Conservation (phyloP, 2,329 filamentous ascomycete genomes). For the Talaromyces verruculosus region DNA sequence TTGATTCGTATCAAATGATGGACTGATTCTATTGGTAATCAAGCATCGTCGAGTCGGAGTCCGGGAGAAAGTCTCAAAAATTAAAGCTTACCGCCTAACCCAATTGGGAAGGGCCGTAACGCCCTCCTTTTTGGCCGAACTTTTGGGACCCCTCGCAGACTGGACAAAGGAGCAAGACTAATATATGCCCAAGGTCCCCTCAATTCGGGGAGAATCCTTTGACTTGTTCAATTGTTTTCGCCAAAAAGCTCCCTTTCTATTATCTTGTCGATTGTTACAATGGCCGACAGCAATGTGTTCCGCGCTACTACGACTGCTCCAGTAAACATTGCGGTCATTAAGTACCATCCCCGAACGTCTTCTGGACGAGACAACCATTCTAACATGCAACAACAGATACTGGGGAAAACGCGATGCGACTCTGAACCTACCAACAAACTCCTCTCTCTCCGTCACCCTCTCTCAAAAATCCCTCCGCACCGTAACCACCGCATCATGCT, state of each 20-base stretch:
- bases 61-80: conserved; percentile 1
- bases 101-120: not conserved
- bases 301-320: conserved; percentile 94
- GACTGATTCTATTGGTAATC: conserved; percentile 23
- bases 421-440: conserved; percentile 96
- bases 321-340: conserved; percentile 97
- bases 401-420: conserved; percentile 96
- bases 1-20: conserved; percentile 6
- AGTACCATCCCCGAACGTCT: conserved; percentile 55
- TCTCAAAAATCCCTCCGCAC: conserved; percentile 92
- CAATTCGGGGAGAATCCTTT: not conserved
- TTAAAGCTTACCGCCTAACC: conserved; percentile 4
- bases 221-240: not conserved
- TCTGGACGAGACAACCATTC: not conserved
- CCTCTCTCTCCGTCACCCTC: conserved; percentile 93
- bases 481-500: conserved; percentile 92
- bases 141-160: not conserved
- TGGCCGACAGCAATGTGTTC: conserved; percentile 61
- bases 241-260: not conserved
- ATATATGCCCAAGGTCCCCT: not conserved
- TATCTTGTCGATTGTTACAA: conserved; percentile 21
- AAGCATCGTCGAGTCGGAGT: conserved; percentile 1
- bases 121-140: conserved; percentile 3
- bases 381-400: conserved; percentile 55
- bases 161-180: not conserved